Evolutionary conservation across 768 basidiomycete species (phyloP), one percentile per base, ranked within the genome.

Genomic region (Leccinum subtestaceum): DNA sequence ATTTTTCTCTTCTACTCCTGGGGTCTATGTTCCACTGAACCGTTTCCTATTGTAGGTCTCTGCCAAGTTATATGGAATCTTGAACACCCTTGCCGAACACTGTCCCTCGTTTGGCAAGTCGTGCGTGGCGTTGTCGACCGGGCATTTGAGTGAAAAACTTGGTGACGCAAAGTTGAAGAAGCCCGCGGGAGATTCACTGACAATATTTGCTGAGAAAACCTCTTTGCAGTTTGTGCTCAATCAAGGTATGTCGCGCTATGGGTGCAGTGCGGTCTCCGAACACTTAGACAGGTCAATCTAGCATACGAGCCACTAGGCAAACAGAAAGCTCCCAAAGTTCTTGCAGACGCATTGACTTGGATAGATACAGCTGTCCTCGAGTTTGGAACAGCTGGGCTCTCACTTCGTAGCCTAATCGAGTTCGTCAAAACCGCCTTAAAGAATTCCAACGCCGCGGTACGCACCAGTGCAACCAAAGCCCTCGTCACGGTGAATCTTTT

Each of bases 121-220:
- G 1, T 93, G 92, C 55, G 83, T 85, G 7, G 95, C 95, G 2
- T 75, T 98, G 21, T 87, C 84, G 55, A 83, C 94, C 4, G 81
- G 85, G 4, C 91, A 94, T 72, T 76, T 98, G 23, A 85, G 85
- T 40, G 97, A 99, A 74, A 98, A 99, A 75, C 77, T 99, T 50
- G 97, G 97, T 21, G 97, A 99, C 69, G 77, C 91, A 75, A 99
- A 99, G 70, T 75, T 99, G 59, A 98, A 98, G 80, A 98, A 98
- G 71, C 91, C 95, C 5, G 93, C 95, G 21, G 90, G 93, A 21
- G 97, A 99, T 49, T 81, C 91, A 0, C 75, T 99, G n/a, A 68
- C 84, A 2, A 68, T 82, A 0, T 96, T 94, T 67, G 87, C 93
- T 0, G 97, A 98, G 74, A 95, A 88, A 74, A 93, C 92, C 0